Conservation (phyloP, 768 basidiomycete species). For the Rhizopogon roseolus region DNA sequence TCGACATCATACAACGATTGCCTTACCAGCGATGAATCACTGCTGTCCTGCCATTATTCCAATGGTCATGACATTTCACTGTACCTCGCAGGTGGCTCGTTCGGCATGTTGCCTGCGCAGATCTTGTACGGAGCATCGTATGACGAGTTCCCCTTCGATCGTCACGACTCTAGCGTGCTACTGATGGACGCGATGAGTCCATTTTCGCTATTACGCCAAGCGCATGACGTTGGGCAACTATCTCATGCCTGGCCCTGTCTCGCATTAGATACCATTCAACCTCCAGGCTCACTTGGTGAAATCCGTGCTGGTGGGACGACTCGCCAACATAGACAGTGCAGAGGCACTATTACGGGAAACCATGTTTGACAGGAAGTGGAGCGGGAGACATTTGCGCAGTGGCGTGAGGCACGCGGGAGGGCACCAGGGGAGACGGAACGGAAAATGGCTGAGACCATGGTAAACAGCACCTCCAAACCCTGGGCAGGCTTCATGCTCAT, state of each 20-base stretch:
- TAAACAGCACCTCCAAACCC: conserved; percentile 42
- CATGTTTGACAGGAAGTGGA: conserved; percentile 35
- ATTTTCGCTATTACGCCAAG: conserved; percentile 39
- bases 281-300: conserved; percentile 29
- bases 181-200: conserved; percentile 45
- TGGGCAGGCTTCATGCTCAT: conserved; percentile 51
- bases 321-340: conserved; percentile 35
- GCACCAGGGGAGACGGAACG: conserved; percentile 40
- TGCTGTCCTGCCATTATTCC: conserved; percentile 44
- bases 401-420: conserved; percentile 35
- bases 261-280: conserved; percentile 37
- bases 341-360: conserved; percentile 34
- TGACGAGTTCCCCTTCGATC: conserved; percentile 46
- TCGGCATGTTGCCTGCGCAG: conserved; percentile 51
- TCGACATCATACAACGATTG: conserved; percentile 33
- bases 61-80: conserved; percentile 32
- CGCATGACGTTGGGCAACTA: conserved; percentile 44
- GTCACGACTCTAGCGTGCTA: conserved; percentile 41
- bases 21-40: conserved; percentile 39
- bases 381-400: conserved; percentile 29
- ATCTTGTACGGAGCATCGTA: conserved; percentile 50
- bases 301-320: conserved; percentile 25
- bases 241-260: conserved; percentile 40
- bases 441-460: conserved; percentile 35
- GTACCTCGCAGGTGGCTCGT: conserved; percentile 50